Conservation (phyloP, 352 stramenopile species). For the Discostella stelligera region DNA sequence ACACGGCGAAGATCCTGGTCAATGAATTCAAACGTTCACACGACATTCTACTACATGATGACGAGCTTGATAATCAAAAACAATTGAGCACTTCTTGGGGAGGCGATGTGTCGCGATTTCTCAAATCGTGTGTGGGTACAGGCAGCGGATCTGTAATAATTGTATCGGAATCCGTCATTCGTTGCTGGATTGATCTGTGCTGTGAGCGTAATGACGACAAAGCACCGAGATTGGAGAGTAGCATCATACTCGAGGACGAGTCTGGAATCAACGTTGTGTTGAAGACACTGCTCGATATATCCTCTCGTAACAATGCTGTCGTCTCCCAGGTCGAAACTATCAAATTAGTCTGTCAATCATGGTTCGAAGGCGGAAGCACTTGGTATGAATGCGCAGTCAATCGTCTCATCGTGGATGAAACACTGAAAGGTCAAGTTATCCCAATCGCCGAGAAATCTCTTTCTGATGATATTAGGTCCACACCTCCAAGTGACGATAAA, state of each 20-base stretch:
- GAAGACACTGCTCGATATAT: constrained; percentile 43
- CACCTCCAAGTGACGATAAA: constrained; percentile 32
- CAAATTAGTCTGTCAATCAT: constrained; percentile 50
- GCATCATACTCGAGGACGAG: constrained; percentile 24
- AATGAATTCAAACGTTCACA: constrained; percentile 31
- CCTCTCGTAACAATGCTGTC: not conserved
- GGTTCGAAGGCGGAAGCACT: constrained; percentile 47
- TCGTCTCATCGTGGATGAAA: constrained; percentile 16
- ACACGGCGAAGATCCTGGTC: constrained; percentile 31
- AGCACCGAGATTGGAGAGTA: constrained; percentile 20
- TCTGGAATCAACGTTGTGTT: constrained; percentile 47
- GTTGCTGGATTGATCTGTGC: constrained; percentile 41
- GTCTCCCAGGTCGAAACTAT: constrained; percentile 25
- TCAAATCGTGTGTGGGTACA: constrained; percentile 51
- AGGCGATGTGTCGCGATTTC: constrained; percentile 42
- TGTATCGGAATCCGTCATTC: constrained; percentile 47
- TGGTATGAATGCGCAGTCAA: constrained; percentile 42
- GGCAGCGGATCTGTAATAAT: constrained; percentile 20
- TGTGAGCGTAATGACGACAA: constrained; percentile 11
- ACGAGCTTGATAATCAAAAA: constrained; percentile 22
- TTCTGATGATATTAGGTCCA: constrained; percentile 17
- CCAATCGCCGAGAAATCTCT: constrained; percentile 23
- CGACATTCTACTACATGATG: constrained; percentile 17
- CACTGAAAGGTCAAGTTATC: constrained; percentile 31
- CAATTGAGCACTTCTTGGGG: constrained; percentile 15